A percentile compares a stretch with the other conserved stretches of the same genome.
phyloP scores from a whole-genome alignment of 805 yeast species.

The Metschnikowia lunata region DNA sequence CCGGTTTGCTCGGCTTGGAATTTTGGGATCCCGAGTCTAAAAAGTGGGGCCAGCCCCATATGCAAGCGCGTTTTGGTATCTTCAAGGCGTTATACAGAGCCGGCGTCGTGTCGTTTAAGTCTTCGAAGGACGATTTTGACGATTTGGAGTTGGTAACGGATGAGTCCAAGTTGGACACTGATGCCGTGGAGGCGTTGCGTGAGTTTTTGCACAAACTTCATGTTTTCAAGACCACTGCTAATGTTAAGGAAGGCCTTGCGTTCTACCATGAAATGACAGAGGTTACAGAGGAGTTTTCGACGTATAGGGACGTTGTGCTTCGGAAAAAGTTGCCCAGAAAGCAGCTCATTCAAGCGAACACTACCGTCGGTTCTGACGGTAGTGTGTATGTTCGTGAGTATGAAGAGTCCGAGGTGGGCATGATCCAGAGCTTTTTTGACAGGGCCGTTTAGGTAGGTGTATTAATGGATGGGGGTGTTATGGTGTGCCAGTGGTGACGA shows the following conservation, averaged over 20 bases:
- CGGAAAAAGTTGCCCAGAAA: conserved; percentile 76
- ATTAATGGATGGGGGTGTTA: no score
- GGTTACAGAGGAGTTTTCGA: conserved; percentile 58
- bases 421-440: conserved; percentile 74
- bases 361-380: conserved; percentile 40
- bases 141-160: conserved; percentile 63
- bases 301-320: conserved; percentile 64
- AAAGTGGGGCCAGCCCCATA: conserved; percentile 94
- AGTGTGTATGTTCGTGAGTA: conserved; percentile 63
- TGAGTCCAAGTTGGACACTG: conserved; percentile 55
- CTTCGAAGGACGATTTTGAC: conserved; percentile 44
- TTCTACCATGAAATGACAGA: conserved; percentile 67
- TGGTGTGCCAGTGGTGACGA: no score
- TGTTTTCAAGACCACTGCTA: conserved; percentile 74
- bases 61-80: conserved; percentile 88
- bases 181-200: conserved; percentile 70
- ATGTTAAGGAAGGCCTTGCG: conserved; percentile 56
- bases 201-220: conserved; percentile 71
- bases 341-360: conserved; percentile 81
- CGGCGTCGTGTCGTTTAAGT: conserved; percentile 55
- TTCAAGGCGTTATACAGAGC: conserved; percentile 69
- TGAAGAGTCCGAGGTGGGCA: conserved; percentile 65
- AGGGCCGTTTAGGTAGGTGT: conserved; percentile 27
- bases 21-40: conserved; percentile 78
- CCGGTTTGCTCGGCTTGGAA: conserved; percentile 78